Evolutionary conservation across 371 early-diverging fungal species (phyloP).

Genomic region (Capniomyces stellatus): DNA sequence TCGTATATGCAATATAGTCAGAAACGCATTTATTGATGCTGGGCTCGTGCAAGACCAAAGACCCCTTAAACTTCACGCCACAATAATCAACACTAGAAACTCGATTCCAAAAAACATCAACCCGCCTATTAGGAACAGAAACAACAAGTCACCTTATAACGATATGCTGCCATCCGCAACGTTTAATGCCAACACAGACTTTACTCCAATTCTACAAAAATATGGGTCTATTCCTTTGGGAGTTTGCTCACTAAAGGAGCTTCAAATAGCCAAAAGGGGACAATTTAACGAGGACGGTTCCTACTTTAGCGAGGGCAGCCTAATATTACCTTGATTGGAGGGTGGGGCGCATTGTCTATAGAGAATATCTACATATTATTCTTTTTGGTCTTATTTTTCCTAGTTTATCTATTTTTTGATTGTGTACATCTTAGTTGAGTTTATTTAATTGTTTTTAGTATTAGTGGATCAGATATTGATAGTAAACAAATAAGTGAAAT

Average conservation of each 20-base stretch:
- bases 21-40: conserved; percentile 6
- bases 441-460: background rate
- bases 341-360: background rate
- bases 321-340: background rate
- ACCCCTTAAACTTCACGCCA: conserved; percentile 10
- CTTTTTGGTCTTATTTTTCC: too few relatives aligned
- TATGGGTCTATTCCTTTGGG: conserved; percentile 11
- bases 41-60: conserved; percentile 10
- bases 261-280: conserved; percentile 16
- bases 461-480: background rate
- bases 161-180: background rate
- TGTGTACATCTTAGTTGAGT: background rate
- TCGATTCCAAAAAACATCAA: too few relatives aligned
- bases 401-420: too few relatives aligned
- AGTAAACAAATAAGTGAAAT: background rate
- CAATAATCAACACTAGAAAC: conserved; percentile 4
- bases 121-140: too few relatives aligned
- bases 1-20: conserved; percentile 8
- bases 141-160: background rate
- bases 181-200: conserved; percentile 5
- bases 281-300: conserved; percentile 9
- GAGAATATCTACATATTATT: too few relatives aligned
- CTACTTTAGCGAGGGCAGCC: conserved; percentile 10
- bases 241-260: conserved; percentile 11
- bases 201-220: conserved; percentile 7